Evolutionary conservation across 2,329 filamentous ascomycete genomes (phyloP), one percentile per base, ranked within the genome.

Genomic region (Fusarium veterinarium): DNA sequence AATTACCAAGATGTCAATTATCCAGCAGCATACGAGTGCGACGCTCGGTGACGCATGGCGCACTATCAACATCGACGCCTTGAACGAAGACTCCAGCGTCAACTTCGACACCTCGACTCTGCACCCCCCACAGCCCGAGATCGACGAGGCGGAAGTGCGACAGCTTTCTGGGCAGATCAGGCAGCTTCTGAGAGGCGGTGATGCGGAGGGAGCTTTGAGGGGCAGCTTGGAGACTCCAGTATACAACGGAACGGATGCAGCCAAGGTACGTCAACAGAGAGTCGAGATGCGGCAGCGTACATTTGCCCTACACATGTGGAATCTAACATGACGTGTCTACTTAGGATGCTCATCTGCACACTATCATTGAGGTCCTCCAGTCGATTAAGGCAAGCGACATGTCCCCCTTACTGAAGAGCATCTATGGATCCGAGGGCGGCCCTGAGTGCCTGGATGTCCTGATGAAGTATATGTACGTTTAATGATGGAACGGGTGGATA

Each of bases 341-440:
- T 71, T 82, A 97, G 92, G 94, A 97, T 74, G 87, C 94, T 35
- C 95, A 98, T 82, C 86, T 97, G 73, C 91, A 93, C 75, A 95
- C 93, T 25, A 93, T 99, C 44, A 91, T 94, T 69, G 96, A 99
- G 84, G 95, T 98, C 65, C 87, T 99, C 74, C 95, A 97, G 83
- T 96, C 94, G 25, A 98, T 98, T 84, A 95, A 97, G 81, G 95
- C 96, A 79, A 93, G 93, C 77, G 96, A 99, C 77, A 98, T 98
- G 93, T 94, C 91, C 72, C 93, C 94, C 19, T 91, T 98, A 78
- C 86, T 99, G 75, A 91, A 92, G 83, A 90, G 91, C 64, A 92
- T 98, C 79, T 95, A 96, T 84, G 86, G 86, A 67, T 91, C 91
- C 16, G 90, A 93, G 56, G 93, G 93, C 69, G 96, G 96, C 33